These are phyloP conservation scores for Tetramitus jugosus DNA, from an alignment of 208 protist species.

Conservation along the genomic window DNA sequence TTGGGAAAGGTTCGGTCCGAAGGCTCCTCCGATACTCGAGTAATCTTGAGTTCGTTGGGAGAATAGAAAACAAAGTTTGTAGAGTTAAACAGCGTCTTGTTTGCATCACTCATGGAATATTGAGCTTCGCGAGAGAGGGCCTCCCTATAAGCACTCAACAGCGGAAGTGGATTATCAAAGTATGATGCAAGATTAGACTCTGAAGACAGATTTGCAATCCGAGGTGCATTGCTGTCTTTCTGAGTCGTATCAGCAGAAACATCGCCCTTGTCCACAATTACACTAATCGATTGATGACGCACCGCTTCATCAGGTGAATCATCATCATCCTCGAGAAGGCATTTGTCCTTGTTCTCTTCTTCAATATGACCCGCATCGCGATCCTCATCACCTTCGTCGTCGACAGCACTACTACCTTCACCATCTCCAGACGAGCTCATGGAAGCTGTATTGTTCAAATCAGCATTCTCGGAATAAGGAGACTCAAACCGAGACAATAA, in stretches of 20 bases:
- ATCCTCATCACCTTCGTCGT: not conserved
- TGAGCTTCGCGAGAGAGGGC: not conserved
- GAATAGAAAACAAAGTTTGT: not conserved
- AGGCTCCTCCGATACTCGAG: not conserved
- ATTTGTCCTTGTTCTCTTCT: not conserved
- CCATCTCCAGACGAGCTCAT: not conserved
- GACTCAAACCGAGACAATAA: not conserved
- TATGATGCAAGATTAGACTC: not conserved
- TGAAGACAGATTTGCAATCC: not conserved
- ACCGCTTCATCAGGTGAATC: not conserved
- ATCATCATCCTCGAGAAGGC: not conserved
- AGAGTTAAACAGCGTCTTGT: not conserved
- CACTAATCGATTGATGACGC: not conserved
- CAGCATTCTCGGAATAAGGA: not conserved
- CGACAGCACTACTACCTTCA: not conserved
- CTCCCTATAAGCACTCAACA: not conserved
- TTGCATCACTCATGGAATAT: not conserved
- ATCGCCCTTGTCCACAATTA: not conserved
- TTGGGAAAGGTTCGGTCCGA: not conserved
- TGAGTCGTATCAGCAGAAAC: not conserved
- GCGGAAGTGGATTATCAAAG: not conserved
- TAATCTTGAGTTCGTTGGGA: not conserved
- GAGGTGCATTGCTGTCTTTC: not conserved
- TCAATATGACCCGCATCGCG: not conserved
- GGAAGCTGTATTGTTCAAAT: not conserved